Conservation (phyloP, 495 filamentous ascomycete species). For the Daldinia concentrica region DNA sequence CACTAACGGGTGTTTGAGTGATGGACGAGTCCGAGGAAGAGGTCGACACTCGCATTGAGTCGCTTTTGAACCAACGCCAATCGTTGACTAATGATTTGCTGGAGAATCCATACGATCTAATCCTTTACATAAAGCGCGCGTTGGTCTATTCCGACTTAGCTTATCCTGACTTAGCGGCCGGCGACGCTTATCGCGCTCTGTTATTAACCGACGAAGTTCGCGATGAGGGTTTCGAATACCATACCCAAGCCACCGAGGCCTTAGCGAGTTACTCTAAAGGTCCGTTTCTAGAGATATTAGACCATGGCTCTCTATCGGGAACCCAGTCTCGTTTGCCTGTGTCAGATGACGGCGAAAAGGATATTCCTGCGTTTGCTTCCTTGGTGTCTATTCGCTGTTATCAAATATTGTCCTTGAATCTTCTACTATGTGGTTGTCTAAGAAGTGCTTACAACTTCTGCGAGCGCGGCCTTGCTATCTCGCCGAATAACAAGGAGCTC, state of each 20-base stretch:
- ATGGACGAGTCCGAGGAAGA: constrained; percentile 57
- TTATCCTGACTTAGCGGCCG: constrained; percentile 89
- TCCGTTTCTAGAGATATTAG: constrained; percentile 49
- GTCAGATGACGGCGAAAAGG: constrained; percentile 38
- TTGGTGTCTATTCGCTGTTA: constrained; percentile 62
- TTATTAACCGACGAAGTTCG: constrained; percentile 82
- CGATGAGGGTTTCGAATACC: constrained; percentile 74
- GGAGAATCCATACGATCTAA: constrained; percentile 76
- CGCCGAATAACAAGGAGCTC: constrained; percentile 58
- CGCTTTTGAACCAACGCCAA: constrained; percentile 57
- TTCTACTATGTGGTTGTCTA: constrained; percentile 74
- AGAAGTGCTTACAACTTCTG: constrained; percentile 75
- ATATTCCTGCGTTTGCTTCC: constrained; percentile 48
- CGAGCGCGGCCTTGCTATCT: constrained; percentile 57
- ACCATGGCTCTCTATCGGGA: constrained; percentile 54
- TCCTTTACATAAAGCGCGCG: constrained; percentile 77
- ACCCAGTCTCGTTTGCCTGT: constrained; percentile 50
- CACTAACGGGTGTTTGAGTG: constrained; percentile 26
- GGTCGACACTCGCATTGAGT: constrained; percentile 46
- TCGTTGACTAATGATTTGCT: constrained; percentile 59
- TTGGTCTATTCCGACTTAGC: constrained; percentile 74
- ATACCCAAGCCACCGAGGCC: constrained; percentile 62
- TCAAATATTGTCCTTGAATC: constrained; percentile 65
- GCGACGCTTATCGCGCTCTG: constrained; percentile 89
- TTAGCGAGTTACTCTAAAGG: constrained; percentile 46